Evolutionary conservation across 2,329 filamentous ascomycete genomes (phyloP), one percentile per base, ranked within the genome.

Genomic region (Pseudogymnoascus sp.): DNA sequence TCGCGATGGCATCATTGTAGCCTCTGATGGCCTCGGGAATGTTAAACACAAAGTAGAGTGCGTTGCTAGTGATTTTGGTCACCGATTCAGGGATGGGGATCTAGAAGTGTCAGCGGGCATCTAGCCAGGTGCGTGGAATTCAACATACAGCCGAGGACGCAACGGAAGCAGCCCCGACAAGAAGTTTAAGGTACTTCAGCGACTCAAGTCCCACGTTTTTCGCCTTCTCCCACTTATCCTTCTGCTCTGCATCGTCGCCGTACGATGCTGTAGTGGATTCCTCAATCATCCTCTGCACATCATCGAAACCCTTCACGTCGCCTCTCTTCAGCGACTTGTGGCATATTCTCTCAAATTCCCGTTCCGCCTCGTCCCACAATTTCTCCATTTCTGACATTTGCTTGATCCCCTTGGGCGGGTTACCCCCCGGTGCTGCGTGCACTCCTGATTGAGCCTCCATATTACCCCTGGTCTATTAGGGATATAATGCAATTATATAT

Each of bases 131-230:
- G 35, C 7, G 35, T 38, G 12, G 35, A 57, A 18, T 34, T 16
- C 6, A 37, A 62, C 66, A 38, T 64, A 69, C 67, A 22, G 68
- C 61, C 1, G 25, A 30, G 38, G 67, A 41, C 2, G 65, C 66
- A 61, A 68, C 65, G 34, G 65, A 60, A 47, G 68, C 67, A 59
- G 62, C 65, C 7, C 64, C 65, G 22, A 68, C 58, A 43, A 70
- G 65, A 54, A 67, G 32, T 30, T 65, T 68, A n/a, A 70, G 30
- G 43, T 64, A 69, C 37, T 68, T 64, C 18, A 69, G 67, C 9
- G 67, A 68, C 39, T 63, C 41, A 16, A 70, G 64, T 12, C 67
- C 67, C 12, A 64, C 60, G 18, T 34, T 64, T 59, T 66, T 69
- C 18, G 66, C 66, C 61, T 67, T 68, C 6, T 66, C 62, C 67